A percentile compares a stretch with the other conserved stretches of the same genome.
Conservation (phyloP, 441 rosid species). For the Adansonia gregorii region DNA sequence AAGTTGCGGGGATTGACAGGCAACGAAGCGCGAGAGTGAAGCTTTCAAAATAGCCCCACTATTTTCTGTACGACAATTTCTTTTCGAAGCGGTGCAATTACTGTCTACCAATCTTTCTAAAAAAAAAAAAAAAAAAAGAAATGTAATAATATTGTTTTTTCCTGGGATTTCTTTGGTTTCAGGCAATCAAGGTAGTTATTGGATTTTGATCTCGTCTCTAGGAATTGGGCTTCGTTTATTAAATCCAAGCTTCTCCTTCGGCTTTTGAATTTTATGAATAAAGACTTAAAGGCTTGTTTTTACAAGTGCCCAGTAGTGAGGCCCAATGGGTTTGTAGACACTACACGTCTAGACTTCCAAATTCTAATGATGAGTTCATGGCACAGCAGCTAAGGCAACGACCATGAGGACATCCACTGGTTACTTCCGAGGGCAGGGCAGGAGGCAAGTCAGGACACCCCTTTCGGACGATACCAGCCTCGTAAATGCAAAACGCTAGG, state of each 20-base stretch:
- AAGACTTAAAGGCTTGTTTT: neutral
- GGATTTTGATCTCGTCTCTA: neutral
- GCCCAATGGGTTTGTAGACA: neutral
- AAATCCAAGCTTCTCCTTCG: neutral
- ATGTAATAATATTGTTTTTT: no score
- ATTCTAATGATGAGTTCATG: neutral
- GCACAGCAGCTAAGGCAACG: neutral
- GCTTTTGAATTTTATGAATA: neutral
- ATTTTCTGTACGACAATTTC: neutral
- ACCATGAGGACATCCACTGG: neutral
- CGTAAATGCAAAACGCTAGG: conserved; percentile 11
- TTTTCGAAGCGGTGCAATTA: neutral
- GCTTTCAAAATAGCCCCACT: neutral
- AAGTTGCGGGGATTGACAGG: neutral
- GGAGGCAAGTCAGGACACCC: neutral
- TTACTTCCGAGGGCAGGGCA: neutral
- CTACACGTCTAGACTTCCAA: neutral
- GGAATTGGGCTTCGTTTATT: neutral
- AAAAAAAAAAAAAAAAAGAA: no score
- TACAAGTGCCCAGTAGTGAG: neutral
- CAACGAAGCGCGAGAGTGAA: conserved; percentile 8
- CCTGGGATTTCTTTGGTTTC: no score
- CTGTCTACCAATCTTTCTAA: no score
- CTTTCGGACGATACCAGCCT: conserved; percentile 25
- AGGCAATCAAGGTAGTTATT: neutral